Conservation (phyloP, 257 asterid species). For the Salvia hispanica region DNA sequence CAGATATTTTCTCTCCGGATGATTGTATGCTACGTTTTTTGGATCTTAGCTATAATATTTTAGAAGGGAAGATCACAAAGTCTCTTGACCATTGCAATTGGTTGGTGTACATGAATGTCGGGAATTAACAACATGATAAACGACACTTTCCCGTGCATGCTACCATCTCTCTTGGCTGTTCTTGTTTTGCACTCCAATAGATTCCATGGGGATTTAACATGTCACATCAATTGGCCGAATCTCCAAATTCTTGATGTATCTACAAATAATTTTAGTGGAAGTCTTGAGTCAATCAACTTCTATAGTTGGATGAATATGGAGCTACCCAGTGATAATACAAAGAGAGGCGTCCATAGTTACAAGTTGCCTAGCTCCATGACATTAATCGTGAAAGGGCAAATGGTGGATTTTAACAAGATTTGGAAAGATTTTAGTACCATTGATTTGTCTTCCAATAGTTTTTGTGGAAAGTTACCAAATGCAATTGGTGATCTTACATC, state of each 20-base stretch:
- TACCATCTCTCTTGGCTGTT: conserved; percentile 43
- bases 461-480: background rate
- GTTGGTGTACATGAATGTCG: conserved; percentile 43
- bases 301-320: background rate
- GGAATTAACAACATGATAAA: conserved; percentile 42
- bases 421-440: background rate
- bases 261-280: conserved; percentile 26
- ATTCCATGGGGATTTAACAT: conserved; percentile 41
- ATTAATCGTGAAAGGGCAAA: background rate
- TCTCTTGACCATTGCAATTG: conserved; percentile 40
- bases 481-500: background rate
- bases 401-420: background rate
- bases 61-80: conserved; percentile 37
- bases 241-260: conserved; percentile 35
- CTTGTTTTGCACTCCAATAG: conserved; percentile 45
- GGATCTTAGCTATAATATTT: background rate
- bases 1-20: background rate
- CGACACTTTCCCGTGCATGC: conserved; percentile 36
- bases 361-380: background rate
- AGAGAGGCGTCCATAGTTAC: too few species aligned
- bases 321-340: too few species aligned
- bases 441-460: conserved; percentile 1
- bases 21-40: background rate
- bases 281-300: background rate
- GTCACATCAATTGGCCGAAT: conserved; percentile 26